A percentile compares a stretch with the other conserved stretches of the same genome.
Conservation (phyloP, 1,139 yeast genomes). For the Zygosaccharomyces sapae region DNA sequence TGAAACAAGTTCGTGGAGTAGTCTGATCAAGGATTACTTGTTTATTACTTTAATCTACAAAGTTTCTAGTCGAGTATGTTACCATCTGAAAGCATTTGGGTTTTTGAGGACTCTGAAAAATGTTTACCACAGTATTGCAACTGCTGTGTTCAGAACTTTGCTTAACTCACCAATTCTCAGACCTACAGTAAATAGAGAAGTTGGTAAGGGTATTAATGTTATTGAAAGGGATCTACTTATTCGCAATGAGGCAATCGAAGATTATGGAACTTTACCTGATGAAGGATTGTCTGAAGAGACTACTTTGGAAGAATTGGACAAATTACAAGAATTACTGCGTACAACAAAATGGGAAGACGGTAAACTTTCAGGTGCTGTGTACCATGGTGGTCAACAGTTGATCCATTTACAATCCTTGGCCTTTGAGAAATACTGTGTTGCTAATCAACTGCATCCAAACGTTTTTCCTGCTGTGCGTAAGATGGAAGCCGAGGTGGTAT, state of each 20-base stretch:
- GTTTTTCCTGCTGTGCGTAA: constrained; percentile 94
- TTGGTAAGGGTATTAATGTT: constrained; percentile 44
- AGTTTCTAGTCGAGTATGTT: constrained; percentile 9
- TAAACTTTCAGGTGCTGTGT: constrained; percentile 89
- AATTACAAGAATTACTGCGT: constrained; percentile 44
- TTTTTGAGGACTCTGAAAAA: constrained; percentile 31
- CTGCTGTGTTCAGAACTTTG: constrained; percentile 37
- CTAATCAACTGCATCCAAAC: constrained; percentile 95
- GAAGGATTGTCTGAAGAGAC: constrained; percentile 48
- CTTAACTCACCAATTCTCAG: constrained; percentile 53
- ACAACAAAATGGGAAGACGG: constrained; percentile 83
- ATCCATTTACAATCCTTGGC: constrained; percentile 71
- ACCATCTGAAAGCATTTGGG: constrained; percentile 42
- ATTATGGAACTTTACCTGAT: constrained; percentile 50
- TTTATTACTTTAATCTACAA: constrained; percentile 17
- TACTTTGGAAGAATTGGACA: constrained; percentile 49
- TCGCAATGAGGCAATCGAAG: constrained; percentile 46
- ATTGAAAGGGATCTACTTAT: constrained; percentile 55
- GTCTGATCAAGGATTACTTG: constrained; percentile 22
- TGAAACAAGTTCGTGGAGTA: constrained; percentile 18
- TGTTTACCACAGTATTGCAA: constrained; percentile 22
- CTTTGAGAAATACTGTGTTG: constrained; percentile 70
- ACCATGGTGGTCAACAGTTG: constrained; percentile 86
- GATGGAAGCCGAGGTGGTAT: constrained; percentile 92
- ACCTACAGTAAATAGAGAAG: constrained; percentile 56